Conservation (phyloP, 495 filamentous ascomycete species). For the Hyaloscypha variabilis region DNA sequence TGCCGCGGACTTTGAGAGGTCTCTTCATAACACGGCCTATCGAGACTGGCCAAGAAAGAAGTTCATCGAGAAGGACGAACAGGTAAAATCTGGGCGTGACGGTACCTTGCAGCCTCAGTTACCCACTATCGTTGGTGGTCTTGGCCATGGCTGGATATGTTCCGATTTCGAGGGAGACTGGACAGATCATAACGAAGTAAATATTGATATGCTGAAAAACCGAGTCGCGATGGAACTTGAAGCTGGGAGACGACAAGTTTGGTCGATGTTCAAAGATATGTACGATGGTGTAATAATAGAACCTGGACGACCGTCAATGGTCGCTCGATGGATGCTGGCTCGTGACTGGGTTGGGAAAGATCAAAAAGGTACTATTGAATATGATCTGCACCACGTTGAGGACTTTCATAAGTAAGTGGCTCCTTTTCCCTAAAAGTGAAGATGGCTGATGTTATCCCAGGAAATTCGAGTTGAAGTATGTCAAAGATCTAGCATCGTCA, state of each 20-base stretch:
- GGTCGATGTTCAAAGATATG: background rate
- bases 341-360: background rate
- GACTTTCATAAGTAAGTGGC: background rate
- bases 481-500: slow-evolving; percentile 2
- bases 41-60: background rate
- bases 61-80: background rate
- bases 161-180: background rate
- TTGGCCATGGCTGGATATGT: background rate
- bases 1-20: no score
- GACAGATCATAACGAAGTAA: background rate
- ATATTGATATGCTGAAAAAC: background rate
- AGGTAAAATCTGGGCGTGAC: background rate
- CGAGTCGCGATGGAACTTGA: background rate
- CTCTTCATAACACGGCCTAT: background rate
- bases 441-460: background rate
- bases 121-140: background rate
- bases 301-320: background rate
- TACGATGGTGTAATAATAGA: background rate
- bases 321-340: background rate
- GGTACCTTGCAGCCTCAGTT: background rate
- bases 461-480: background rate
- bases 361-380: background rate
- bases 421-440: background rate
- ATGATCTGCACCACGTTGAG: background rate
- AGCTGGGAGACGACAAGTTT: background rate